Evolutionary conservation across 2,329 filamentous ascomycete genomes (phyloP), one percentile per base, ranked within the genome.

Genomic region (Tympanopsis confertula): DNA sequence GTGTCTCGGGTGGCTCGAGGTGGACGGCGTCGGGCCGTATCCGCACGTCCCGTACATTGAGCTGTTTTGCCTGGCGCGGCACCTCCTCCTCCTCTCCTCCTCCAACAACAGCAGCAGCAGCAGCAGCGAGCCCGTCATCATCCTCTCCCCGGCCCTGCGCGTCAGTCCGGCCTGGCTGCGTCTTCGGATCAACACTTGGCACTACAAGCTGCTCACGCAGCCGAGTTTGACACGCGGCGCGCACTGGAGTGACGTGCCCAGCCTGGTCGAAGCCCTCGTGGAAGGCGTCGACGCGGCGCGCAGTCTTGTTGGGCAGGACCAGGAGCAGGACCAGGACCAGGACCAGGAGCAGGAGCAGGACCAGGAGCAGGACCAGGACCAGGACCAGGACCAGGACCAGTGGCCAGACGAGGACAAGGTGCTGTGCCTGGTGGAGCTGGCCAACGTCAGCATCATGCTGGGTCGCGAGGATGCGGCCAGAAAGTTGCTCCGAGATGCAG

Each of bases 21-120:
- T 86, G 1, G 91, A 98, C 55, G 91, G 91, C 10, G 81, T 93
- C 35, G 81, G 84, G 0, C 82, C 84, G 0, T 98, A 96, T 57
- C 75, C 80, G 35, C 70, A 94, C 41, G 87, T 87, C 15, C 86
- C 88, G 1, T 73, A 83, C 45, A 68, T 94, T 13, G 86, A 95
- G 53, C 69, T 96, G 1, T 83, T 96, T 44, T 80, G 78, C 45
- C 64, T 95, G 5, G 85, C 88, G 3, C 59, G 64, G 19, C 63
- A 63, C 44, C 54, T 73, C 19, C 62, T 76, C 39, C 55, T 56
- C 2, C 22, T 42, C 1, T 55, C 45, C 36, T 57, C 56, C 10
- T 10, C 10, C 42, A 43, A 4, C 42, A 42, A 51, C 47, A 37
- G 40, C 42, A 15, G 55, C 40, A 13, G 43, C 41, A 12, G 44